Percentiles rank a stretch among this genome's conserved stretches.
Conservation (phyloP, 768 basidiomycete genomes). For the Suillus alpinus region DNA sequence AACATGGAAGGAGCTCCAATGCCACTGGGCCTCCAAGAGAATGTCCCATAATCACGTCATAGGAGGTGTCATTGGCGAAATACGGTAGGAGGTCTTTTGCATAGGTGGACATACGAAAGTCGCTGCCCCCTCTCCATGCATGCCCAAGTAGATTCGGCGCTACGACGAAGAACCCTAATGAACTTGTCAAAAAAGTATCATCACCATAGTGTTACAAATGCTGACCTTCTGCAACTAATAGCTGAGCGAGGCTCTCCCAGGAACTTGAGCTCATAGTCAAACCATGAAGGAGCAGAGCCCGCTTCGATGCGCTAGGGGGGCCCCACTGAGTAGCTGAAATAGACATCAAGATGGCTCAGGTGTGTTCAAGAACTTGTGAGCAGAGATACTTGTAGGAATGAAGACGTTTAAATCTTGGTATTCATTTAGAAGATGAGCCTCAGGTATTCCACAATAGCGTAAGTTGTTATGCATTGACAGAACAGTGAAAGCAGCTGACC, state of each 20-base stretch:
- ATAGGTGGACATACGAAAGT: slow-evolving; percentile 9
- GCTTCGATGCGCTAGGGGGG: slow-evolving; percentile 12
- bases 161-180: slow-evolving; percentile 15
- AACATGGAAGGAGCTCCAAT: slow-evolving; percentile 13
- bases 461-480: no score
- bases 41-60: slow-evolving; percentile 18
- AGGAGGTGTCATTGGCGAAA: slow-evolving; percentile 6
- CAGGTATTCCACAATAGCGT: no score
- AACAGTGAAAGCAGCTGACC: no score
- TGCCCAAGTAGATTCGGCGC: slow-evolving; percentile 17
- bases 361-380: not conserved
- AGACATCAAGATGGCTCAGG: not conserved
- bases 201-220: not conserved
- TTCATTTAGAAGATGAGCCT: no score
- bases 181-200: not conserved
- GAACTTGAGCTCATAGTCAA: slow-evolving; percentile 17
- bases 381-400: not conserved
- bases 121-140: slow-evolving; percentile 7
- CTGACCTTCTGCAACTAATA: slow-evolving; percentile 15
- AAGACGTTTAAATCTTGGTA: no score
- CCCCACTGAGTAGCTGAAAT: slow-evolving; percentile 15
- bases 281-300: slow-evolving; percentile 14
- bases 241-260: slow-evolving; percentile 13
- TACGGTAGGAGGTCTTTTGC: slow-evolving; percentile 13
- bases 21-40: slow-evolving; percentile 14